Percentiles rank a stretch among this genome's conserved stretches.
These are phyloP conservation scores for Aspergillus aculeatinus DNA, from an alignment of 2,329 filamentous ascomycete species.

Conservation along the genomic window DNA sequence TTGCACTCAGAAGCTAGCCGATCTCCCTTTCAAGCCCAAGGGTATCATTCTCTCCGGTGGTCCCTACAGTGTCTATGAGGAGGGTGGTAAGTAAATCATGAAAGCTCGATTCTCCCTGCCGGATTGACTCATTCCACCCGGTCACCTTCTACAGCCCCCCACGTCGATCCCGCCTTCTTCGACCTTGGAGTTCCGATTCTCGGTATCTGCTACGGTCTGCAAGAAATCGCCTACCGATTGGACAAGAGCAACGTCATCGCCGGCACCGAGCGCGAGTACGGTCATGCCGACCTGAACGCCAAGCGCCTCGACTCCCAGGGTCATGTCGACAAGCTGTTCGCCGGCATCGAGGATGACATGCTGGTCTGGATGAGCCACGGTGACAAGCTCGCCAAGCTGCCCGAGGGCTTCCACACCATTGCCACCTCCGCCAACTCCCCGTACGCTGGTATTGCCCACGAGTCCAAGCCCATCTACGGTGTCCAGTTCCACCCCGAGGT, in stretches of 20 bases:
- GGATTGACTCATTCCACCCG: background rate
- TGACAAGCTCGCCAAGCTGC: constrained; percentile 77
- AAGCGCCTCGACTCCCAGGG: constrained; percentile 51
- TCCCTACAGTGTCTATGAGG: constrained; percentile 77
- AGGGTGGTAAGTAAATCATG: constrained; percentile 42
- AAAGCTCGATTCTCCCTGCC: background rate
- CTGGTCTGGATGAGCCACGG: constrained; percentile 85
- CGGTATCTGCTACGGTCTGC: constrained; percentile 62
- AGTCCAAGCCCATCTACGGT: constrained; percentile 65
- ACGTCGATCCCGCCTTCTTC: constrained; percentile 79
- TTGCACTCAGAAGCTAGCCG: constrained; percentile 76
- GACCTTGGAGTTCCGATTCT: constrained; percentile 66
- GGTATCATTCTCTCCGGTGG: constrained; percentile 61
- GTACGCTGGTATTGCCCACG: constrained; percentile 69
- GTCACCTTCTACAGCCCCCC: constrained; percentile 55
- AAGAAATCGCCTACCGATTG: constrained; percentile 73
- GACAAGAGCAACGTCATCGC: constrained; percentile 65
- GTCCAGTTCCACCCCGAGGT: constrained; percentile 92
- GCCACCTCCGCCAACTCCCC: constrained; percentile 74
- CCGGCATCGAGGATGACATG: constrained; percentile 67
- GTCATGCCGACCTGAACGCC: constrained; percentile 66
- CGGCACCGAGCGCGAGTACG: constrained; percentile 69
- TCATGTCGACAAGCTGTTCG: constrained; percentile 77
- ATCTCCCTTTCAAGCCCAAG: constrained; percentile 75
- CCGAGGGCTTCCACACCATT: constrained; percentile 69